phyloP scores from a whole-genome alignment of 805 yeast species.

The Candida schatavii region DNA sequence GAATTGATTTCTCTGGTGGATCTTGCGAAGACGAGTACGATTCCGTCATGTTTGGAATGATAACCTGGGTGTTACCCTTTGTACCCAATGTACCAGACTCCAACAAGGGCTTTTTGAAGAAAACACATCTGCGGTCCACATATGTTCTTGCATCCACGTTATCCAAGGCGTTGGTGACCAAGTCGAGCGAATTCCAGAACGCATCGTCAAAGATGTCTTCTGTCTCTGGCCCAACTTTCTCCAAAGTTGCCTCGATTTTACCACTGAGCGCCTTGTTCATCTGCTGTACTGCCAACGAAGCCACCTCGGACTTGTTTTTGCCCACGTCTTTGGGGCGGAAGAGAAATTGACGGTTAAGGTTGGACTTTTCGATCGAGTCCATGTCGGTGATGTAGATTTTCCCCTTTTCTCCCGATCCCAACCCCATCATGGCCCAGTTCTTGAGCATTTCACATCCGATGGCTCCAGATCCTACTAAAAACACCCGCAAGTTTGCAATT shows the following conservation, averaged over 20 bases:
- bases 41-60: conserved; percentile 90
- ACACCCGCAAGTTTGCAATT: conserved; percentile 74
- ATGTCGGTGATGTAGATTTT: conserved; percentile 84
- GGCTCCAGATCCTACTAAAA: conserved; percentile 96
- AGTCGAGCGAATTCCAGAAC: conserved; percentile 82
- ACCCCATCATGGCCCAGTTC: conserved; percentile 96
- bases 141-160: conserved; percentile 97
- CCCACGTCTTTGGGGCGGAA: conserved; percentile 96
- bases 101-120: conserved; percentile 82
- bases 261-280: conserved; percentile 87
- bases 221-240: conserved; percentile 92
- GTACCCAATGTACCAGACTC: conserved; percentile 99
- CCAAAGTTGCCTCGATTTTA: conserved; percentile 71
- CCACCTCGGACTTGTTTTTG: conserved; percentile 82
- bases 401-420: conserved; percentile 90
- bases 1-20: conserved; percentile 98
- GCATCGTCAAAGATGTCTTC: conserved; percentile 80
- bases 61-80: conserved; percentile 96
- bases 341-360: conserved; percentile 92
- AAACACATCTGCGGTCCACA: conserved; percentile 95
- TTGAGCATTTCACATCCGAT: conserved; percentile 98
- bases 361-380: conserved; percentile 93
- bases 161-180: conserved; percentile 95
- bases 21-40: conserved; percentile 95
- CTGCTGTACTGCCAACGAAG: conserved; percentile 74